Base-by-base conservation (phyloP, 176 grass and related monocot species). In the Canna indica region DNA sequence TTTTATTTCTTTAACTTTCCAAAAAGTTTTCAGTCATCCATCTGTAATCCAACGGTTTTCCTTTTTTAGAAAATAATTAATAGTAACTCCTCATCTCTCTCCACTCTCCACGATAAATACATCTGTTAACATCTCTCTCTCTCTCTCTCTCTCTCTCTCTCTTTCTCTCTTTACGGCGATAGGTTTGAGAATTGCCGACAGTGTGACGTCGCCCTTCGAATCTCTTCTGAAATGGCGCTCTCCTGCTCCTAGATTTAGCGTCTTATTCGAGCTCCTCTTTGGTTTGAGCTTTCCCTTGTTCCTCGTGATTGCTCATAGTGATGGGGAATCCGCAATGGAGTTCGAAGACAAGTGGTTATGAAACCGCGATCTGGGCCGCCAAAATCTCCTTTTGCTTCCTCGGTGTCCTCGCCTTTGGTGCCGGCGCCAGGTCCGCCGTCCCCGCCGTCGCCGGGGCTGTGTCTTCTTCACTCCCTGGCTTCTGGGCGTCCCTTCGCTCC, bases 381-480 rank as follows among this genome's bases (percentile, higher is more conserved):
- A 66, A 66, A 18, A 66, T 66, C 35, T 7, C 22, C 18, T 39
- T 39, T 66, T 66, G 29, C 33, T 50, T 77, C 8, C 53, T 76
- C 0, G 83, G 69, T 38, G 44, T 81, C 5, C 73, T 84, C 14
- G 74, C 72, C 47, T 70, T 58, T 0, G 74, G 47, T 4, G 38
- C 69, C 10, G 77, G 67, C 5, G 39, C 52, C 1, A 69, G 48
- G 2, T 27, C 71, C 8, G 81, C 72, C 10, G 39, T 83, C 32
- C 92, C 88, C 24, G 79, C 81, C 4, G 25, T 88, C 58, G 47
- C 77, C 22, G 70, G 56, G n/a, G 29, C 71, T 7, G 35, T 85
- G 72, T 75, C 69, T 68, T 60, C 58, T 10, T 77, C 67, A 28
- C 9, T 91, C 28, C 84, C 80, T 26, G 56, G 80, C 58, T 47